Percentiles rank a stretch among this genome's conserved stretches.
Conservation (phyloP, 139 green algal species). For the Prasinococcaceae sp. region DNA sequence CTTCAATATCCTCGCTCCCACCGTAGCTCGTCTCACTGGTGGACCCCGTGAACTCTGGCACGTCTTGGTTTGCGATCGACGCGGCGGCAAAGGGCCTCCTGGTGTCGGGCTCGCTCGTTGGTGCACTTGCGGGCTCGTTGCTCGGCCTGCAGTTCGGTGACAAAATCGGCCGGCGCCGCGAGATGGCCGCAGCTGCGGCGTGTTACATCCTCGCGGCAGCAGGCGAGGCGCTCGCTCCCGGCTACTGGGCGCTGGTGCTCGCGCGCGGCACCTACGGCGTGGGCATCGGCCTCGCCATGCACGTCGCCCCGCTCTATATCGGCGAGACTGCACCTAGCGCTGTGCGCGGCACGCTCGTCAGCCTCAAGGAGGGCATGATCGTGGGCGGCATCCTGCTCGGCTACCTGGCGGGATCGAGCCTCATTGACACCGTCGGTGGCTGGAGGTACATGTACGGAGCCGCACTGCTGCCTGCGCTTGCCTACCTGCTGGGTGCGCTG, state of each 20-base stretch:
- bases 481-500: constrained; percentile 44
- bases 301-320: constrained; percentile 85
- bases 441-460: constrained; percentile 65
- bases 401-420: constrained; percentile 39
- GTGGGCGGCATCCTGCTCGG: constrained; percentile 74
- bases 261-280: constrained; percentile 60
- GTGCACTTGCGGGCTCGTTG: no score
- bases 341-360: constrained; percentile 61
- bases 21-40: no score
- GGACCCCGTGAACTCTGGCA: no score
- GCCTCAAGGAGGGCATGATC: constrained; percentile 68
- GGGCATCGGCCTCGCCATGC: constrained; percentile 85
- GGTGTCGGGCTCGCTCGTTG: no score
- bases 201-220: no score
- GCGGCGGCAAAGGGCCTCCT: constrained; percentile 15
- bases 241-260: constrained; percentile 45
- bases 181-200: no score
- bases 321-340: constrained; percentile 56
- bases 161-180: no score
- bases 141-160: neutral
- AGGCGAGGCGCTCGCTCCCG: no score
- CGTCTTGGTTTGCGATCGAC: no score
- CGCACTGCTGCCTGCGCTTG: constrained; percentile 25
- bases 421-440: constrained; percentile 44
- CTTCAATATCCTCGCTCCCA: no score